Evolutionary conservation across 1,284 basidiomycete genomes (phyloP).

Genomic region (Anthracocystis setariae): DNA sequence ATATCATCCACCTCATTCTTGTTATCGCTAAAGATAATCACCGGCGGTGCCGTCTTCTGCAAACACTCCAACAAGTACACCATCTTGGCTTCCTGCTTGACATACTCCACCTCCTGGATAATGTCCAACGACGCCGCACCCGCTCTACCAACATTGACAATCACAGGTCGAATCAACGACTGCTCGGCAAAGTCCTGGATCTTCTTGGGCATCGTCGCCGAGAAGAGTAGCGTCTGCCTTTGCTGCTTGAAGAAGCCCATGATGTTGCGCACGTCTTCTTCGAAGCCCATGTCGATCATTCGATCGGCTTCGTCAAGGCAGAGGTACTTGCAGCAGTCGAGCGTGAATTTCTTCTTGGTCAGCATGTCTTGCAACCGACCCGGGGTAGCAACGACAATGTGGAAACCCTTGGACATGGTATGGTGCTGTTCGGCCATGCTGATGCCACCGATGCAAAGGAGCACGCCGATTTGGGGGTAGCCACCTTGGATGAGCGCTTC

Average conservation of each 20-base stretch:
- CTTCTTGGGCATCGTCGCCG: conserved; percentile 98
- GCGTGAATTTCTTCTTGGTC: conserved; percentile 89
- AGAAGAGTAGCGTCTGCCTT: conserved; percentile 95
- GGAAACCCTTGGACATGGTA: conserved; percentile 86
- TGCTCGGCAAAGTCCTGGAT: conserved; percentile 98
- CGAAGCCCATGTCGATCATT: conserved; percentile 99
- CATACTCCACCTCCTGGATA: conserved; percentile 96
- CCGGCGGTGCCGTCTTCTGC: conserved; percentile 97
- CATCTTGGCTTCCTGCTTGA: conserved; percentile 99
- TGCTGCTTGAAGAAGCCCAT: conserved; percentile 98
- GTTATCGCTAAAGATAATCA: conserved; percentile 97
- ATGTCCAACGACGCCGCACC: conserved; percentile 98
- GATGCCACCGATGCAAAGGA: conserved; percentile 97
- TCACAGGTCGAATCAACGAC: conserved; percentile 87
- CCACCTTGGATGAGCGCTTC: conserved; percentile 80
- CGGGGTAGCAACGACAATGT: conserved; percentile 88
- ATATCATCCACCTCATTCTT: conserved; percentile 99
- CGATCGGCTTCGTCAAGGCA: conserved; percentile 99
- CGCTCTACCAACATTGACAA: conserved; percentile 97
- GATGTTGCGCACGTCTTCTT: conserved; percentile 97
- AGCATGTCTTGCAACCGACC: conserved; percentile 72
- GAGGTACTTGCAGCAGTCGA: conserved; percentile 81
- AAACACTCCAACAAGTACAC: conserved; percentile 95
- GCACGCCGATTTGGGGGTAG: conserved; percentile 78
- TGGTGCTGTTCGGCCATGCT: conserved; percentile 96